phyloP scores from a whole-genome alignment of 768 basidiomycete genomes.

The Calvatia gigantea region DNA sequence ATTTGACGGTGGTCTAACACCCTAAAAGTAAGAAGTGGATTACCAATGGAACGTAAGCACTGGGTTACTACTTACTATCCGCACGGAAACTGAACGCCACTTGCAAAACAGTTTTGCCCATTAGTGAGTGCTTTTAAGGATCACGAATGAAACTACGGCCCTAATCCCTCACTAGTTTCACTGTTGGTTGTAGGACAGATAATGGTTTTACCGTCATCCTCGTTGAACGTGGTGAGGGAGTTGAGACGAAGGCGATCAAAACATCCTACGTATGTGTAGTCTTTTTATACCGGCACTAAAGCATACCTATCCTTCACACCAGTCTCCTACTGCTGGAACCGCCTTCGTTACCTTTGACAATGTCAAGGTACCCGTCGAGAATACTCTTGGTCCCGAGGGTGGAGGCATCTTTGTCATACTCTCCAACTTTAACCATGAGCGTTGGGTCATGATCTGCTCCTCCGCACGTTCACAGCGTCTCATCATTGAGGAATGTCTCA shows the following conservation, averaged over 20 bases:
- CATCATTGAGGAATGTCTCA: slow-evolving; percentile 8
- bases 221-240: slow-evolving; percentile 76
- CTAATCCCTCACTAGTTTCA: slow-evolving; percentile 41
- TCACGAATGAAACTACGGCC: neutral
- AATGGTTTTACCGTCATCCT: slow-evolving; percentile 82
- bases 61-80: no score
- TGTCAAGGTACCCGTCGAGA: slow-evolving; percentile 79
- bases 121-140: slow-evolving; percentile 30
- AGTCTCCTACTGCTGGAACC: slow-evolving; percentile 80
- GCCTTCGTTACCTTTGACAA: slow-evolving; percentile 75
- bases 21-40: slow-evolving; percentile 74
- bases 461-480: slow-evolving; percentile 65
- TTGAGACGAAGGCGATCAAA: slow-evolving; percentile 84
- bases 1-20: neutral
- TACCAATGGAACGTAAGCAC: slow-evolving; percentile 61
- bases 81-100: neutral
- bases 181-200: slow-evolving; percentile 61
- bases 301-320: neutral
- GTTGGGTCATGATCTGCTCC: slow-evolving; percentile 86
- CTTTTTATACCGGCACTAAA: neutral
- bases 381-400: slow-evolving; percentile 79
- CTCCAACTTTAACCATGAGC: slow-evolving; percentile 93
- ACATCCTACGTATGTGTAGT: slow-evolving; percentile 46
- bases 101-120: slow-evolving; percentile 30
- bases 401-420: slow-evolving; percentile 56